phyloP scores from a whole-genome alignment of 2,329 filamentous ascomycete genomes.

The Fusarium sp. region DNA sequence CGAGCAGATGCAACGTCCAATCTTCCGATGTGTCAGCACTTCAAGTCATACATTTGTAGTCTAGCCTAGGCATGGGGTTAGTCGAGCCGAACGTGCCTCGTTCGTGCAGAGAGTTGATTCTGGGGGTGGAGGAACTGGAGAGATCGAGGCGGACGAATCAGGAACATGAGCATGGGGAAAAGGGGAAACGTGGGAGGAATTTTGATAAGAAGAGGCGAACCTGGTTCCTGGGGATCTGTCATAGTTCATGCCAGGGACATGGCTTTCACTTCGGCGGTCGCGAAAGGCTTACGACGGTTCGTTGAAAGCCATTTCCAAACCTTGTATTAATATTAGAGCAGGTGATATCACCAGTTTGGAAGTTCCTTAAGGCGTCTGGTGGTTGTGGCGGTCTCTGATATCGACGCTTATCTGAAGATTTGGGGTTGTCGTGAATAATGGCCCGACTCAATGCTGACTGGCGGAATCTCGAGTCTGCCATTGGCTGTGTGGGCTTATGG shows the following conservation, averaged over 20 bases:
- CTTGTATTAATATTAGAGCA: not conserved
- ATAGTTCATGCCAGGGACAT: not conserved
- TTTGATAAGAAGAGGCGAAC: constrained; percentile 3
- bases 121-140: constrained; percentile 16
- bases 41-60: constrained; percentile 27
- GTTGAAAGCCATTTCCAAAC: constrained; percentile 2
- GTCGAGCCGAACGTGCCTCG: not conserved
- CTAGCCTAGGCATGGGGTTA: constrained; percentile 7
- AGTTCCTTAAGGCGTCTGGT: not conserved
- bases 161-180: constrained; percentile 2
- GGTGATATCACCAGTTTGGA: not conserved
- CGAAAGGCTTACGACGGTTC: constrained; percentile 1
- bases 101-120: constrained; percentile 6
- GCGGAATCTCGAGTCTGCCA: constrained; percentile 12
- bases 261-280: not conserved
- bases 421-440: constrained; percentile 47
- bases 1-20: constrained; percentile 14
- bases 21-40: constrained; percentile 38
- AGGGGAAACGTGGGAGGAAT: constrained; percentile 8
- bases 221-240: constrained; percentile 7
- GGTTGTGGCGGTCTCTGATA: constrained; percentile 30
- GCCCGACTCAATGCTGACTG: constrained; percentile 29
- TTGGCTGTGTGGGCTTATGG: constrained; percentile 18
- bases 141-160: constrained; percentile 35
- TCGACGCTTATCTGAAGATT: constrained; percentile 43